phyloP scores from a whole-genome alignment of 1,139 yeast species.

The Meyerozyma athensensis region DNA sequence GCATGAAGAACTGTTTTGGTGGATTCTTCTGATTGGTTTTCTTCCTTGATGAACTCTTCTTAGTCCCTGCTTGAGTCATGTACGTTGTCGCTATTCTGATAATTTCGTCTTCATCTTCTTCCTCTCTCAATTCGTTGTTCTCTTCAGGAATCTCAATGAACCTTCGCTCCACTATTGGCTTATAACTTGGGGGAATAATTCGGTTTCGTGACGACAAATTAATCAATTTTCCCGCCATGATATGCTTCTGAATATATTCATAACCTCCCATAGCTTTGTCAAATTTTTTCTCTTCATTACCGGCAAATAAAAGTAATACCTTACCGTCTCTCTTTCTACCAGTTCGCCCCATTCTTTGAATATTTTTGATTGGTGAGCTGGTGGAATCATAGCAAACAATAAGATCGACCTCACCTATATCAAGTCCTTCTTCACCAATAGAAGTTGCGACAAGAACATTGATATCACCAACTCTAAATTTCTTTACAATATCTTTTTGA shows the following conservation, averaged over 20 bases:
- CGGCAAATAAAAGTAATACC: slow-evolving; percentile 72
- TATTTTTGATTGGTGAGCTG: slow-evolving; percentile 85
- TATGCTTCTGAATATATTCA: slow-evolving; percentile 66
- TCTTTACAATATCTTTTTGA: slow-evolving; percentile 67
- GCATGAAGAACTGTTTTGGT: slow-evolving; percentile 60
- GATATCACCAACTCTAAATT: slow-evolving; percentile 65
- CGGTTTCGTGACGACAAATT: slow-evolving; percentile 48
- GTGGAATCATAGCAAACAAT: slow-evolving; percentile 93
- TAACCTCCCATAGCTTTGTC: slow-evolving; percentile 85
- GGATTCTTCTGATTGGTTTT: slow-evolving; percentile 13
- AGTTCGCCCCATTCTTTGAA: slow-evolving; percentile 97
- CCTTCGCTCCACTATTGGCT: slow-evolving; percentile 54
- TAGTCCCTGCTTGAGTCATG: slow-evolving; percentile 26
- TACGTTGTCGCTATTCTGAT: slow-evolving; percentile 56
- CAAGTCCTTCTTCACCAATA: slow-evolving; percentile 97
- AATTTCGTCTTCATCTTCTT: slow-evolving; percentile 65
- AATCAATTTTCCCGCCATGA: slow-evolving; percentile 41
- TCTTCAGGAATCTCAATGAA: slow-evolving; percentile 67
- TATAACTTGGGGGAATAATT: slow-evolving; percentile 54
- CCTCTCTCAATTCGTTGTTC: slow-evolving; percentile 46
- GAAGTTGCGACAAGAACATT: slow-evolving; percentile 92
- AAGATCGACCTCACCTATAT: slow-evolving; percentile 95
- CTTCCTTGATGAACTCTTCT: slow-evolving; percentile 19
- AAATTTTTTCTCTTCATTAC: slow-evolving; percentile 73
- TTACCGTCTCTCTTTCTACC: slow-evolving; percentile 92